A percentile compares a stretch with the other conserved stretches of the same genome.
Conservation (phyloP, 2,329 filamentous ascomycete genomes). For the Fusarium algeriense region DNA sequence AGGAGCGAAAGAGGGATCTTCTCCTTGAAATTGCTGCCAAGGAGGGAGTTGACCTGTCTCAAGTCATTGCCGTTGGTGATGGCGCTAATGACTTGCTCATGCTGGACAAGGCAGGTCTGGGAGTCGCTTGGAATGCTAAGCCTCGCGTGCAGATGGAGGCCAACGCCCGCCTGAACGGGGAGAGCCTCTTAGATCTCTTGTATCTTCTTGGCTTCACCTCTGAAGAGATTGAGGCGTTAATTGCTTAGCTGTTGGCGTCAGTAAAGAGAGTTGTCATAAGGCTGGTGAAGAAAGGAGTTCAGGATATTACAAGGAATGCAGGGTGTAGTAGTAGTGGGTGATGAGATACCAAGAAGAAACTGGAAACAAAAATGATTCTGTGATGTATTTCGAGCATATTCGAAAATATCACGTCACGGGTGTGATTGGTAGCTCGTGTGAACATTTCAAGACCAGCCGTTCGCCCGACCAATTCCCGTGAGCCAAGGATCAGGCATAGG, state of each 20-base stretch:
- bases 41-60: constrained; percentile 73
- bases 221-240: constrained; percentile 63
- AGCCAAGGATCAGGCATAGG: not conserved
- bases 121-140: constrained; percentile 88
- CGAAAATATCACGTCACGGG: not conserved
- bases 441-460: not conserved
- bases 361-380: constrained; percentile 11
- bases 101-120: constrained; percentile 80
- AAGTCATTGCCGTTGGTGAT: constrained; percentile 82
- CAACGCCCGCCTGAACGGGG: constrained; percentile 76
- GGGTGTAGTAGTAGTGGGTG: constrained; percentile 37
- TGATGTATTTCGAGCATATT: constrained; percentile 1
- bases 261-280: constrained; percentile 21
- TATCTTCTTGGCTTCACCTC: constrained; percentile 79
- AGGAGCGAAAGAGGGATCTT: constrained; percentile 78
- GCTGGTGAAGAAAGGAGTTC: constrained; percentile 20
- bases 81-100: constrained; percentile 87
- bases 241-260: constrained; percentile 30
- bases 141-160: constrained; percentile 84
- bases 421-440: not conserved
- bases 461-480: not conserved
- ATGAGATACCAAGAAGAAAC: constrained; percentile 42
- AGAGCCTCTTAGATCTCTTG: constrained; percentile 77
- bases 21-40: constrained; percentile 77
- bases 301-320: constrained; percentile 30